A percentile compares a stretch with the other conserved stretches of the same genome.
Conservation (phyloP, 192 early-diverging fungal species). For the Helicostylum pulchrum region DNA sequence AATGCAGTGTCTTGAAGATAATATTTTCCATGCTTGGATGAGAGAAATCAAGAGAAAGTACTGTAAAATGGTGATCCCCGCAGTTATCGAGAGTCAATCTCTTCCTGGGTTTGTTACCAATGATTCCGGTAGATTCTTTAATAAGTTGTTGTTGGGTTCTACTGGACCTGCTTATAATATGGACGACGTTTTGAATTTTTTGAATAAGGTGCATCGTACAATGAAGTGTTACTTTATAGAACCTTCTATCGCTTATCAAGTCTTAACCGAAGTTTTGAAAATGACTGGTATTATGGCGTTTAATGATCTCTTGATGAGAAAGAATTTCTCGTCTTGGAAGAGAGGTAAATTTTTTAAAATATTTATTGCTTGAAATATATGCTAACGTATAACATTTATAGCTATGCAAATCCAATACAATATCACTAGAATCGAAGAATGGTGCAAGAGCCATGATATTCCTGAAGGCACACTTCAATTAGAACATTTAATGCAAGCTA, state of each 20-base stretch:
- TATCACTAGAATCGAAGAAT: constrained; percentile 94
- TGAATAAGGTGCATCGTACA: constrained; percentile 86
- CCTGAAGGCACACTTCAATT: constrained; percentile 85
- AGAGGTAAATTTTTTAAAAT: constrained; percentile 54
- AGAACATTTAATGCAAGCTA: constrained; percentile 93
- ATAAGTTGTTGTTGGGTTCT: constrained; percentile 77
- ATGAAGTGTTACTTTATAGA: constrained; percentile 98
- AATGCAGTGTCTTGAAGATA: constrained; percentile 83
- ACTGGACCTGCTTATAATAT: constrained; percentile 82
- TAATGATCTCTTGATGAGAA: constrained; percentile 96
- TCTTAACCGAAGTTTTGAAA: constrained; percentile 90
- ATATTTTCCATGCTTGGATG: constrained; percentile 97
- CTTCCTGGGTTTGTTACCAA: constrained; percentile 92
- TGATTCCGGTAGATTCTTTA: constrained; percentile 86
- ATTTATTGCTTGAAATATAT: background rate
- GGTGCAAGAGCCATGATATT: constrained; percentile 94
- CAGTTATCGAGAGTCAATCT: constrained; percentile 93
- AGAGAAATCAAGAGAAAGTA: constrained; percentile 93
- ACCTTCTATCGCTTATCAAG: constrained; percentile 82
- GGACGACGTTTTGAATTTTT: constrained; percentile 88
- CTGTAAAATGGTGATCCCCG: constrained; percentile 90
- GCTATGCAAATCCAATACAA: constrained; percentile 99
- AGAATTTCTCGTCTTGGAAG: constrained; percentile 99
- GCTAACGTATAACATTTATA: constrained; percentile 16
- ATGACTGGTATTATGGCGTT: constrained; percentile 92